These are phyloP conservation scores for Cercospora sp. DNA, from an alignment of 2,329 filamentous ascomycete genomes.

Conservation along the genomic window DNA sequence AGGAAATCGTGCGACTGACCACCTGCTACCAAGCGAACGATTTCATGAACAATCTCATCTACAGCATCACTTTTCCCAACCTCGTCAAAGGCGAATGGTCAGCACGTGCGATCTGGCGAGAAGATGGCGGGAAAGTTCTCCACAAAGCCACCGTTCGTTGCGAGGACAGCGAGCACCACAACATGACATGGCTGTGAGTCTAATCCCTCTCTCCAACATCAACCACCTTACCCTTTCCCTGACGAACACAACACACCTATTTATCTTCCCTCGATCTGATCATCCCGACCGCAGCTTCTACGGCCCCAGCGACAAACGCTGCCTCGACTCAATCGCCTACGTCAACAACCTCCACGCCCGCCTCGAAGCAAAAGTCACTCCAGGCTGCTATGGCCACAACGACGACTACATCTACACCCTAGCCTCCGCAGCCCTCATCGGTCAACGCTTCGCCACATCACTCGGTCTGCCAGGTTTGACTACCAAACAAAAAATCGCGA, in stretches of 20 bases:
- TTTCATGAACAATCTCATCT: neutral
- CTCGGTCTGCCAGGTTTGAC: neutral
- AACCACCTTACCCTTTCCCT: no score
- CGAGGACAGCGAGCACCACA: neutral
- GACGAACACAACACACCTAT: no score
- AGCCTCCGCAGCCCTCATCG: neutral
- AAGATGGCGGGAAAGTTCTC: neutral
- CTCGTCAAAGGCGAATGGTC: neutral
- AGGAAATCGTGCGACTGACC: neutral
- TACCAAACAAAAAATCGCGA: neutral
- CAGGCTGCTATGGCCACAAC: neutral
- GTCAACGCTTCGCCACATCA: neutral
- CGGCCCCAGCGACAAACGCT: neutral
- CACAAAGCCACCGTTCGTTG: neutral
- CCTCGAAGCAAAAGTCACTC: slow-evolving; percentile 9
- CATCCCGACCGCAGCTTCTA: neutral
- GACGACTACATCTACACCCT: neutral
- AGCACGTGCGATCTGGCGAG: neutral
- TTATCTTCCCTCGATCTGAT: no score
- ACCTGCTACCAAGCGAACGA: neutral
- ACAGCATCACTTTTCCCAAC: neutral
- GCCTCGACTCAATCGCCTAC: neutral
- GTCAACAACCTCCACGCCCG: slow-evolving; percentile 12
- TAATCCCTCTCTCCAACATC: no score
- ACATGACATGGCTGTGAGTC: neutral